Base-by-base conservation (phyloP, 805 yeast genomes). In the Kuraishia piskuri region DNA sequence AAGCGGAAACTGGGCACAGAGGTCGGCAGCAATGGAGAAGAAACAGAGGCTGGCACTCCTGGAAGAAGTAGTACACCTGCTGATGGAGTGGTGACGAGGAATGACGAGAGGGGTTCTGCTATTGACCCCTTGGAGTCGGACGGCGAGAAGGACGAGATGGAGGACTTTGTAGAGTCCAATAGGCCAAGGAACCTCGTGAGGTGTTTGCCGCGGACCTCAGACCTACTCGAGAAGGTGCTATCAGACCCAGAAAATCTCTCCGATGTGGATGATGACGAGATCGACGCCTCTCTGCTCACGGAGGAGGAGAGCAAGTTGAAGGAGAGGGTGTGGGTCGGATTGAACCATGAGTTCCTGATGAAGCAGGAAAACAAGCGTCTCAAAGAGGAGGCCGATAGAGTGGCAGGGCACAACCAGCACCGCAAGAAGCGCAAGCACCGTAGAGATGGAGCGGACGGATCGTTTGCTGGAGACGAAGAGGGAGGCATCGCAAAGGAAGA, bases 251-350 rank as follows among this genome's bases (percentile, higher is more conserved):
- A 78, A 1, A 73, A 82, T 50, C 73, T 86, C 48, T 82, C 83
- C 8, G 96, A 90, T 61, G 86, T 86, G 4, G 95, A 88, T 59
- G 97, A 90, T 63, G 92, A 83, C 14, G 96, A 90, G 59, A 73
- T 89, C 12, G 82, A 80, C 3, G 69, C 72, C 0, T 75, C 83
- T 36, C 63, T 88, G 47, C 72, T 94, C 50, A 76, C 79, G 2
- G 83, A 78, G 52, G 90, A 84, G 51, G 97, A 91, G 57, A 76
- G 84, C 10, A 76, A 71, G 54, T 65, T 85, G 57, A 94, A 92
- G 66, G 91, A 90, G 59, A 76, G 86, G 55, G 80, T 91, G 2
- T 94, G 99, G 98, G 83, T 87, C 52, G 91, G 94, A 2, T 75
- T 89, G 45, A 91, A 95, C 67, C 88, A 87, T 55, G 98, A 91